Percentiles rank a stretch among this genome's conserved stretches.
These are phyloP conservation scores for Metschnikowia amazonensis DNA, from an alignment of 805 yeast species.

Conservation along the genomic window DNA sequence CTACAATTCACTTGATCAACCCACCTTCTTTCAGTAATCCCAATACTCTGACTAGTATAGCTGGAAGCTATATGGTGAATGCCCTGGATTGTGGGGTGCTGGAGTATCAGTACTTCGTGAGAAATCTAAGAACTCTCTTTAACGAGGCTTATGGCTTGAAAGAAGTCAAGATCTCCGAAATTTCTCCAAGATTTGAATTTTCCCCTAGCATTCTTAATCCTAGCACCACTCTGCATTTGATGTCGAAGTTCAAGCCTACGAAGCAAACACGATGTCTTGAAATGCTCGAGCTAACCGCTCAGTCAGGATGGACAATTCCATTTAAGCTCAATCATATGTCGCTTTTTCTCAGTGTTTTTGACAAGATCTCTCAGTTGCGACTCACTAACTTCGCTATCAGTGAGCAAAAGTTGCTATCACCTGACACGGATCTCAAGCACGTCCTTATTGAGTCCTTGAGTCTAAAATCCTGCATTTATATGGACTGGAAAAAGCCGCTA, in stretches of 20 bases:
- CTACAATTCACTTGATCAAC: slow-evolving; percentile 26
- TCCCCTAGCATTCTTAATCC: slow-evolving; percentile 17
- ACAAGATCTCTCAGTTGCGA: slow-evolving; percentile 37
- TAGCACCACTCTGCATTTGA: slow-evolving; percentile 8
- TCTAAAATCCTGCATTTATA: slow-evolving; percentile 15
- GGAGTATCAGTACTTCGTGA: slow-evolving; percentile 25
- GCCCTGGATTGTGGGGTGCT: slow-evolving; percentile 15
- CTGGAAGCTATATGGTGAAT: slow-evolving; percentile 36
- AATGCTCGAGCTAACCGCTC: slow-evolving; percentile 38
- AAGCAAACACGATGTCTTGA: slow-evolving; percentile 24
- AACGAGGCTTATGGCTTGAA: slow-evolving; percentile 46
- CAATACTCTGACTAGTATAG: slow-evolving; percentile 27
- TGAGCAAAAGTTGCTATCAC: slow-evolving; percentile 25
- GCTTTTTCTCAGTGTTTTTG: slow-evolving; percentile 41
- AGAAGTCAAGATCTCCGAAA: slow-evolving; percentile 38
- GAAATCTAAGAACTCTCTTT: slow-evolving; percentile 30
- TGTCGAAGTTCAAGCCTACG: slow-evolving; percentile 16
- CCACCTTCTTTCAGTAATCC: slow-evolving; percentile 30
- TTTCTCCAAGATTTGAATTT: slow-evolving; percentile 49
- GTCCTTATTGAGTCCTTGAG: slow-evolving; percentile 11
- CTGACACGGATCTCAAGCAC: slow-evolving; percentile 1
- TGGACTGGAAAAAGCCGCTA: slow-evolving; percentile 14
- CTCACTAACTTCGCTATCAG: slow-evolving; percentile 49
- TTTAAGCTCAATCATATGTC: slow-evolving; percentile 43
- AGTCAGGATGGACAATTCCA: slow-evolving; percentile 52